Evolutionary conservation across 2,329 filamentous ascomycete species (phyloP).

Genomic region (Sarocladium strictum): DNA sequence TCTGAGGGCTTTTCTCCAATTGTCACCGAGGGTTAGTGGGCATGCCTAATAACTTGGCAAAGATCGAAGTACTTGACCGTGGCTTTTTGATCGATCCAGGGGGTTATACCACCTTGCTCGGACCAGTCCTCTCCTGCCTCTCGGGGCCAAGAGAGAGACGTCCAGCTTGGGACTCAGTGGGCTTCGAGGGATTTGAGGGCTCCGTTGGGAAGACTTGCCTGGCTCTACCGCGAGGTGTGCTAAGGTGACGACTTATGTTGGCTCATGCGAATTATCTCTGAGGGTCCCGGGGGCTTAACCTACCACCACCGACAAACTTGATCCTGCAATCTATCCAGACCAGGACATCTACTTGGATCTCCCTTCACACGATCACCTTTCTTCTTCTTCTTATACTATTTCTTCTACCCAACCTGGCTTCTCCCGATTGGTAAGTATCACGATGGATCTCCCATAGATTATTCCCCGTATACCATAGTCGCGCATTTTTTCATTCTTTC

Average conservation of each 20-base stretch:
- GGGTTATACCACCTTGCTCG: slow-evolving; percentile 12
- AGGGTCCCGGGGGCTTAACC: slow-evolving; percentile 33
- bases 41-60: slow-evolving; percentile 11
- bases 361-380: neutral
- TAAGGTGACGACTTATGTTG: slow-evolving; percentile 24
- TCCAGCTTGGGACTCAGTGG: slow-evolving; percentile 23
- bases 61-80: slow-evolving; percentile 9
- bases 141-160: slow-evolving; percentile 20
- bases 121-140: slow-evolving; percentile 25
- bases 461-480: neutral
- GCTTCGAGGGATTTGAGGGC: slow-evolving; percentile 36
- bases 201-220: slow-evolving; percentile 22
- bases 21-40: slow-evolving; percentile 34
- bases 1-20: slow-evolving; percentile 43
- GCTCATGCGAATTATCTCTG: slow-evolving; percentile 29
- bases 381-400: slow-evolving; percentile 5
- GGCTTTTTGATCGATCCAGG: slow-evolving; percentile 13
- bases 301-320: slow-evolving; percentile 7
- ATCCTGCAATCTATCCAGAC: neutral
- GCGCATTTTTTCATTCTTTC: neutral
- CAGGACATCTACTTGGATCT: neutral
- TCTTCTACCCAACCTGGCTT: slow-evolving; percentile 6
- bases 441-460: slow-evolving; percentile 1
- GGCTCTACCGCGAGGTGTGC: slow-evolving; percentile 10
- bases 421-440: slow-evolving; percentile 9